Evolutionary conservation across 306 rosid species (phyloP), one percentile per base, ranked within the genome.

Genomic region (Clitoria ternatea): DNA sequence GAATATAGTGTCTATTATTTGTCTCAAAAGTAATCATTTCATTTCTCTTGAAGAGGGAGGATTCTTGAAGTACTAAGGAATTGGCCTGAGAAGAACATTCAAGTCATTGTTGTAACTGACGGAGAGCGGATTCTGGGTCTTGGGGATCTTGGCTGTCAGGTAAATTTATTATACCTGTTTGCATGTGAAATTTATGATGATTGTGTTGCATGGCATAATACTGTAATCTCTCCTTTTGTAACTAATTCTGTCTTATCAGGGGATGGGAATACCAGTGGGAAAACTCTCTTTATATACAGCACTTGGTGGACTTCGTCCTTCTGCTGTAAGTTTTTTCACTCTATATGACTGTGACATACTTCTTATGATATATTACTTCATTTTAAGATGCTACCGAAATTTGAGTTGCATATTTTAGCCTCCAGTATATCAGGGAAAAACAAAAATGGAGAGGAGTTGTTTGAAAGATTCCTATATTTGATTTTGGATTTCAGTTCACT

Each of bases 181-280:
- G 20, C 6, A 4, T 30, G 13, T 49, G 32, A 48, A 44, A 22
- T 54, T 68, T 19, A 6, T 29, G 54, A 71, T 63, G n/a, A 35
- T 61, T 42, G n/a, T 61, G n/a, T 44, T 66, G 2, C 47, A 63
- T 19, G 61, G 49, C 53, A 60, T 61, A 17, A 60, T 35, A 45
- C 11, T 10, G 19, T 53, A 29, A 61, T 48, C 18, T 74, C 19
- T 74, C 40, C 32, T 61, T 42, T 62, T 61, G 14, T 10, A 73
- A 64, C 39, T 19, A 36, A 13, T 77, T 63, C 7, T 47, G 12
- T 73, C 14, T 74, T 75, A 15, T 69, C 85, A 94, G 98, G 98
- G 98, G 20, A 94, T 94, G 98, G 98, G 97, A 66, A 94, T 94
- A 80, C 97, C 98, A 22, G 95, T 90, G 19, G 98, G 98, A 17